Base-by-base conservation (phyloP, 2,329 filamentous ascomycete species). In the Neofusicoccum cordaticola region DNA sequence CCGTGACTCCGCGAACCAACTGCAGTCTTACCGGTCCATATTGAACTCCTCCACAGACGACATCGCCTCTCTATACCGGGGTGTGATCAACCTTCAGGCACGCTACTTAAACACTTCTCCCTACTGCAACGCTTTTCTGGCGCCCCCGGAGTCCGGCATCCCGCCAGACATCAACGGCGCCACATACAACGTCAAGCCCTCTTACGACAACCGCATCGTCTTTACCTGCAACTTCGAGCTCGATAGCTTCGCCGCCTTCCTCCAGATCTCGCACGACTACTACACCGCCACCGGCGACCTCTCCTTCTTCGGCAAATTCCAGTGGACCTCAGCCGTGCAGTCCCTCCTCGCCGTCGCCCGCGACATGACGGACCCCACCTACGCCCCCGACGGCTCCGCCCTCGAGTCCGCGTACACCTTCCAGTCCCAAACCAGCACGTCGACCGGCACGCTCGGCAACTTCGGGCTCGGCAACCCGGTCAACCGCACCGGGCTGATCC, bases 51-150 rank as follows among this genome's bases (percentile, higher is more conserved):
- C 84, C 47, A 77, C 77, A 3, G 80, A 87, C 70, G 88, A 87
- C 0, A 80, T 92, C 22, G 88, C 88, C 35, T 86, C 85, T 22
- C 78, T 92, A 0, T 91, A 88, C 76, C 84, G 89, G 13, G 89
- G 89, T 0, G 84, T 89, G 2, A 90, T 92, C 73, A 91, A 91
- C 72, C 80, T 90, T 4, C 89, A 92, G 72, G 82, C 88, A 22
- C 82, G 89, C 47, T 91, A 90, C 74, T 82, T 92, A 57, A 80
- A 86, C 63, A 83, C 84, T 35, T 85, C 84, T 12, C 82, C 82
- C 4, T 84, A 82, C 69, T 84, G 82, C 74, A 83, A 84, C 70
- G 78, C 80, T 4, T 84, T 84, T 69, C 82, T 84, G 67, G 79
- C 82, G 19, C 82, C 82, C 1, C 71, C 76, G 0, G 82, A 84